Evolutionary conservation across 2,329 filamentous ascomycete species (phyloP).

Genomic region (Ophiostoma quercus): DNA sequence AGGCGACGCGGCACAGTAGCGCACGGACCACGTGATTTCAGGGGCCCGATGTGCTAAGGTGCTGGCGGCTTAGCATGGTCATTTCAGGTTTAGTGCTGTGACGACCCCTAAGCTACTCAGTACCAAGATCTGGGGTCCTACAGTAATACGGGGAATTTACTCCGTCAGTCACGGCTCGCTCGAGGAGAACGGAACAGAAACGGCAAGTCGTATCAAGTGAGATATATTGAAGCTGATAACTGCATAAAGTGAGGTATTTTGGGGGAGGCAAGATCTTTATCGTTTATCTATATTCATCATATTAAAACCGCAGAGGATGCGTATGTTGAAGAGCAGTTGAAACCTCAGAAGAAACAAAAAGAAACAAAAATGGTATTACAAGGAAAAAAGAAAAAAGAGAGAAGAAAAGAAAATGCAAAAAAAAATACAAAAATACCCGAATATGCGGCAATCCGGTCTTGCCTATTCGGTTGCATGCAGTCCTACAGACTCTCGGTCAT

Average conservation of each 20-base stretch:
- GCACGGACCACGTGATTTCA: constrained; percentile 9
- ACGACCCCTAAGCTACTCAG: not conserved
- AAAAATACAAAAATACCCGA: not conserved
- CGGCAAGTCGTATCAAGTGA: not conserved
- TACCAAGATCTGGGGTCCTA: not conserved
- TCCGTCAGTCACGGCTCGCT: not conserved
- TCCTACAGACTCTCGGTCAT: constrained; percentile 5
- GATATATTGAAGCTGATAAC: not conserved
- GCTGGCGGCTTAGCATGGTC: not conserved
- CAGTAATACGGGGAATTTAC: not conserved
- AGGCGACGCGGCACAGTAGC: not conserved
- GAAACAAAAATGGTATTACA: not conserved
- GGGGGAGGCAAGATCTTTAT: not conserved
- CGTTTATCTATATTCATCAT: not conserved
- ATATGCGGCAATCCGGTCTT: not conserved
- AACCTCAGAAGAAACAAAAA: not conserved
- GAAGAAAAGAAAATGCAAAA: not conserved
- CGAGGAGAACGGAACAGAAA: not conserved
- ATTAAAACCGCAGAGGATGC: not conserved
- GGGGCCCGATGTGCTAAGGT: not conserved
- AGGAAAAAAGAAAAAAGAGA: not conserved
- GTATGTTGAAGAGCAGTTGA: not conserved
- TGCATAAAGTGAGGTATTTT: constrained; percentile 7
- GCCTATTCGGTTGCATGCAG: not conserved
- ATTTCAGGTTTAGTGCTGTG: not conserved